These are phyloP conservation scores for Tetrahymena borealis DNA, from an alignment of 73 alveolate species.

Conservation along the genomic window DNA sequence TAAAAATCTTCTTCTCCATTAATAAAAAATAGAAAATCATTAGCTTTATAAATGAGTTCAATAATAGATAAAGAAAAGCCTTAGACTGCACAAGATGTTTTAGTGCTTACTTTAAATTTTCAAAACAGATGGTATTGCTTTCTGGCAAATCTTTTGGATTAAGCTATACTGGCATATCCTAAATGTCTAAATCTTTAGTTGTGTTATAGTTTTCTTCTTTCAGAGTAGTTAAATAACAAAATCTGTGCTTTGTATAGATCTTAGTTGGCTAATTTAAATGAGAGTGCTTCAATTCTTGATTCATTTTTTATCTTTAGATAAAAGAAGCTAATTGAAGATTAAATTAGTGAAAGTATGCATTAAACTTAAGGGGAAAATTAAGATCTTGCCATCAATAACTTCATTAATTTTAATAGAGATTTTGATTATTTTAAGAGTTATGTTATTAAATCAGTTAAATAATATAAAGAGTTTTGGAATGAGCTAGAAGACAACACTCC, in stretches of 20 bases:
- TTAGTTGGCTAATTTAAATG: neutral
- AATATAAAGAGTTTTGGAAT: neutral
- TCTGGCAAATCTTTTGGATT: neutral
- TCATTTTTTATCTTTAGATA: neutral
- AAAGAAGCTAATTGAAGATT: neutral
- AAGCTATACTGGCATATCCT: neutral
- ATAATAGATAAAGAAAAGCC: no score
- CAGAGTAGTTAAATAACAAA: neutral
- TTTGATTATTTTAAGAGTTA: neutral
- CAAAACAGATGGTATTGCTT: neutral
- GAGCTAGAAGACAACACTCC: neutral
- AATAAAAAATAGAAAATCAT: neutral
- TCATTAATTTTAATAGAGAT: neutral
- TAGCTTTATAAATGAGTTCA: no score
- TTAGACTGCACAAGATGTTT: neutral
- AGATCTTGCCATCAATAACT: neutral
- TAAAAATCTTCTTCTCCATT: neutral
- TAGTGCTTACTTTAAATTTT: neutral
- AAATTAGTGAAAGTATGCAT: neutral
- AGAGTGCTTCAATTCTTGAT: neutral
- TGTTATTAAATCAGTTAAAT: neutral
- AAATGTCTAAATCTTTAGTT: neutral
- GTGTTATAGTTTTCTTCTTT: neutral
- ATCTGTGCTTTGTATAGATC: neutral
- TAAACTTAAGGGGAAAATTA: neutral